Evolutionary conservation across 768 basidiomycete genomes (phyloP), one percentile per base, ranked within the genome.

Genomic region (Leucosporidium yakuticum): DNA sequence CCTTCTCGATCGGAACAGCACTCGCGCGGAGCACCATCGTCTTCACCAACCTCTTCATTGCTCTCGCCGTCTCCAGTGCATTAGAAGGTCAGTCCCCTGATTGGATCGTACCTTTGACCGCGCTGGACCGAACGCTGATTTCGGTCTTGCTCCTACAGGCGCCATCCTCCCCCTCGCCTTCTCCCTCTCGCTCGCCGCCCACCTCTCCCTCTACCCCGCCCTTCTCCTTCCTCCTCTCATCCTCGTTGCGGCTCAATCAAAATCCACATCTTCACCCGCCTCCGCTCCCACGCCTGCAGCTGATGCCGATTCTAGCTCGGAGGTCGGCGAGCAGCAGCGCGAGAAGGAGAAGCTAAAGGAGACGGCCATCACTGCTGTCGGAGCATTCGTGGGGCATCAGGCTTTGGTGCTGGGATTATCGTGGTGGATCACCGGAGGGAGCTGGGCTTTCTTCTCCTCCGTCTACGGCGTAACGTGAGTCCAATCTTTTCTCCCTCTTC

Each of bases 11-110:
- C 65, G 81, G 92, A 2, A 85, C 93, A 0, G 87, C 86, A 36
- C 81, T 95, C 11, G 89, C 91, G 0, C 80, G 86, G 17, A 94
- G 94, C 0, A 90, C 90, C 0, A 88, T 91, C 0, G 84, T 86
- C 3, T 81, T 97, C 21, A 91, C 95, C 75, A 95, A 90, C 76
- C 81, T 86, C 2, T 77, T 90, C 9, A 80, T 85, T 34, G 80
- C 95, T 2, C 73, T 88, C 2, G 69, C 50, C 4, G 7, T 44
- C 25, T 62, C 49, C 17, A 34, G 57, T 21, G 60, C 66, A 32
- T 32, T 67, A 36, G 14, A 39, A 20, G 69, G 32, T 55, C 4
- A 20, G 48, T 39, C 36, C 11, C 7, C 8, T 59, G 51, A 4
- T 50, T 19, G 17, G 21, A 50, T 20, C 15, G 8, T 27, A 27